phyloP scores from a whole-genome alignment of 768 basidiomycete species.

The Leucogyrophana mollusca region DNA sequence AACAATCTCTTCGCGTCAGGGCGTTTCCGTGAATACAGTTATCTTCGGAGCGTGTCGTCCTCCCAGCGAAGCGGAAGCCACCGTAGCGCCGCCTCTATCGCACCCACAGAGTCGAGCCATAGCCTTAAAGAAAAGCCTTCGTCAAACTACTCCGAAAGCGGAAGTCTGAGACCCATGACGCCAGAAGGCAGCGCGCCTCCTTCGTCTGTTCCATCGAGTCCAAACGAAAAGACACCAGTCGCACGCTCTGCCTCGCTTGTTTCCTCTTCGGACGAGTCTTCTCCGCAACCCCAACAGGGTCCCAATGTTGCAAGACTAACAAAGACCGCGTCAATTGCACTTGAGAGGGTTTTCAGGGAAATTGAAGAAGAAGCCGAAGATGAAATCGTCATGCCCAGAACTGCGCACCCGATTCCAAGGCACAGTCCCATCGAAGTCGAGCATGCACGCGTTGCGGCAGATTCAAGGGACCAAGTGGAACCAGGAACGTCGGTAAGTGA shows the following conservation, averaged over 20 bases:
- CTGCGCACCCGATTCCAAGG: conserved; percentile 46
- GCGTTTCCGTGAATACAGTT: conserved; percentile 72
- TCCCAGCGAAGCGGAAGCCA: conserved; percentile 40
- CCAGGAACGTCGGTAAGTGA: conserved; percentile 23
- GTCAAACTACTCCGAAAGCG: conserved; percentile 42
- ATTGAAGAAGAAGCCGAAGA: conserved; percentile 75
- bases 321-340: conserved; percentile 63
- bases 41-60: conserved; percentile 57
- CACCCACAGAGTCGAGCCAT: conserved; percentile 44
- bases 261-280: conserved; percentile 31
- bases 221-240: conserved; percentile 36
- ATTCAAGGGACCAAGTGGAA: conserved; percentile 17
- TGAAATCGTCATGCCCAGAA: conserved; percentile 73
- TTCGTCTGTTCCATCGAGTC: conserved; percentile 41
- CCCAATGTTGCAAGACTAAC: conserved; percentile 31
- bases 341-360: conserved; percentile 75
- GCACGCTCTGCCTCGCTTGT: conserved; percentile 43
- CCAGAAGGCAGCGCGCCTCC: conserved; percentile 49
- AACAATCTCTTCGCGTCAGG: conserved; percentile 86
- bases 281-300: conserved; percentile 15
- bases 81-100: conserved; percentile 38
- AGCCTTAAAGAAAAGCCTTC: conserved; percentile 46
- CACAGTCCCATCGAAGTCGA: conserved; percentile 20
- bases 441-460: conserved; percentile 17
- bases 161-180: conserved; percentile 51